Percentiles rank a stretch among this genome's conserved stretches.
These are phyloP conservation scores for Gonium pectorale DNA, from an alignment of 139 green algal genomes.

Conservation along the genomic window DNA sequence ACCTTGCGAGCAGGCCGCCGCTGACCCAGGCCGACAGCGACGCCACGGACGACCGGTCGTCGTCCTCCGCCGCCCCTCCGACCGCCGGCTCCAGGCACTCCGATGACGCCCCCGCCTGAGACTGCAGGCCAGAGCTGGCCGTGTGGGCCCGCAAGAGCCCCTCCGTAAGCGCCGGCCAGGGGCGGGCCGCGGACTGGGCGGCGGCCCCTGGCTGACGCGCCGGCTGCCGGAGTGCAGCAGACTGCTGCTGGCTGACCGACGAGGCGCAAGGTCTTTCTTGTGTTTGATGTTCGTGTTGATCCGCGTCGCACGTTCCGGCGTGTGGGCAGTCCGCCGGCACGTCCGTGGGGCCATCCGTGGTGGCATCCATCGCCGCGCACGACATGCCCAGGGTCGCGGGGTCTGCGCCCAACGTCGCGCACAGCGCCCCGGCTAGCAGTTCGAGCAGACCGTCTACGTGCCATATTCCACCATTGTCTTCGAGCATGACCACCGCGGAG, in stretches of 20 bases:
- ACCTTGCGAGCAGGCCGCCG: too few relatives aligned
- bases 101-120: too few relatives aligned
- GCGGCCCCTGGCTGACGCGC: too few relatives aligned
- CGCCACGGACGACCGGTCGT: background rate
- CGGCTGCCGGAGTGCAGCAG: too few relatives aligned
- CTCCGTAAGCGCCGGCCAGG: constrained; percentile 4
- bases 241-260: too few relatives aligned
- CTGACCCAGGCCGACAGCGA: constrained; percentile 6
- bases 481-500: background rate
- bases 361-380: background rate
- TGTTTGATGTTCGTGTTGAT: too few relatives aligned
- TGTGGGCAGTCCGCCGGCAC: too few relatives aligned
- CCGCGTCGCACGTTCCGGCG: too few relatives aligned
- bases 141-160: constrained; percentile 1
- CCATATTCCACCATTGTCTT: constrained; percentile 16
- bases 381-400: background rate
- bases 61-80: background rate
- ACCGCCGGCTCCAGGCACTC: background rate
- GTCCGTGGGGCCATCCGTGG: too few relatives aligned
- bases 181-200: too few relatives aligned
- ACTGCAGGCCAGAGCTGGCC: too few relatives aligned
- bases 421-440: constrained; percentile 9
- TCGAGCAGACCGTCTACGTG: constrained; percentile 30
- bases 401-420: constrained; percentile 11
- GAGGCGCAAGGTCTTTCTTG: too few relatives aligned